A percentile compares a stretch with the other conserved stretches of the same genome.
phyloP scores from a whole-genome alignment of 2,329 filamentous ascomycete genomes.

The Ophiostoma ips region DNA sequence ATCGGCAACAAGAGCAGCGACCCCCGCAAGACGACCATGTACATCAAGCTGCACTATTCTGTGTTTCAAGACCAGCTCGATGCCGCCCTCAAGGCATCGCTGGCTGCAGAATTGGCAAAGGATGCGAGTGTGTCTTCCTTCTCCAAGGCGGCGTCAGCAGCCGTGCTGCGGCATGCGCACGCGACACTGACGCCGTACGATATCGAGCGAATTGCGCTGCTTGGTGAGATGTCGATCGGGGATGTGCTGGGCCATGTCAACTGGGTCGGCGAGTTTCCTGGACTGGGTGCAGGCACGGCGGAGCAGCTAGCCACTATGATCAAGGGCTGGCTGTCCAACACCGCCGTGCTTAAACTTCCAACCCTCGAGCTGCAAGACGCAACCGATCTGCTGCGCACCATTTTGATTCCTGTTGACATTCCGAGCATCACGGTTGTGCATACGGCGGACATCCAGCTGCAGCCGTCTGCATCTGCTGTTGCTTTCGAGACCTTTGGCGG shows the following conservation, averaged over 20 bases:
- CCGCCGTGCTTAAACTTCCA: not conserved
- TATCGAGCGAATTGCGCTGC: slow-evolving; percentile 41
- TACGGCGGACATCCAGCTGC: slow-evolving; percentile 54
- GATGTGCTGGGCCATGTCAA: slow-evolving; percentile 28
- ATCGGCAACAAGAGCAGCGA: not conserved
- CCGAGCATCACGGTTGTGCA: slow-evolving; percentile 72
- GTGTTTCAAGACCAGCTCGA: slow-evolving; percentile 64
- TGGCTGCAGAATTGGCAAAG: slow-evolving; percentile 23
- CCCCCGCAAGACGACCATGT: slow-evolving; percentile 31
- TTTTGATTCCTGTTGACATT: slow-evolving; percentile 81
- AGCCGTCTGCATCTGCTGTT: slow-evolving; percentile 19
- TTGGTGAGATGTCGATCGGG: slow-evolving; percentile 35
- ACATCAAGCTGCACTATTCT: slow-evolving; percentile 61
- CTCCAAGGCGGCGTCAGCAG: slow-evolving; percentile 15
- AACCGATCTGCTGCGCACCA: slow-evolving; percentile 37
- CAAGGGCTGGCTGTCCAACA: slow-evolving; percentile 22
- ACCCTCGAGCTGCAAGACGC: not conserved
- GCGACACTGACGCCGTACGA: slow-evolving; percentile 33
- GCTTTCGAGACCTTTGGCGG: slow-evolving; percentile 15
- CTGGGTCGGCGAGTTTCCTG: slow-evolving; percentile 37
- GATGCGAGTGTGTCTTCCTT: not conserved
- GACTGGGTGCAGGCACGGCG: slow-evolving; percentile 25
- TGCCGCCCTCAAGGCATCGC: slow-evolving; percentile 28
- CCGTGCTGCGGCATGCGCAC: slow-evolving; percentile 30
- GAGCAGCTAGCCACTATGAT: slow-evolving; percentile 23